Percentiles rank a stretch among this genome's conserved stretches.
Conservation (phyloP, 2,329 filamentous ascomycete species). For the Colletotrichum karsti region DNA sequence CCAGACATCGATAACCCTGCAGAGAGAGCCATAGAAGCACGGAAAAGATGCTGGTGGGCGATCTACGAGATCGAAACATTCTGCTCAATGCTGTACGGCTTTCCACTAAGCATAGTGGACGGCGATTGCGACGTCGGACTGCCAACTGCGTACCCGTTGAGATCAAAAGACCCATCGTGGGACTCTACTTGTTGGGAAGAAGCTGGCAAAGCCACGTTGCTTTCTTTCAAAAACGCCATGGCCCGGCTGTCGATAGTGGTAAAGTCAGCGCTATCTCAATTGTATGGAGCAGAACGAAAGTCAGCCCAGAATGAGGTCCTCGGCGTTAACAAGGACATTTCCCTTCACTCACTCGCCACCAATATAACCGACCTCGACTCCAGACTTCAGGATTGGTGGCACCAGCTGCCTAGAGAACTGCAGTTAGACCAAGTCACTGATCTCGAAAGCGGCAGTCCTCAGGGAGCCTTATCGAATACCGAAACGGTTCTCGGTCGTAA, state of each 20-base stretch:
- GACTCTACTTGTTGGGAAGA: background rate
- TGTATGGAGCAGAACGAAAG: conserved; percentile 24
- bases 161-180: conserved; percentile 31
- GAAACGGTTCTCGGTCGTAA: background rate
- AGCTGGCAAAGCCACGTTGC: conserved; percentile 7
- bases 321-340: too few relatives aligned
- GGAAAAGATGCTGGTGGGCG: conserved; percentile 50
- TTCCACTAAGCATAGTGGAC: conserved; percentile 41
- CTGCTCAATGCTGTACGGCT: conserved; percentile 49
- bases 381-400: background rate
- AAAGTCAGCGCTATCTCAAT: conserved; percentile 5
- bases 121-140: conserved; percentile 40
- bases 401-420: background rate
- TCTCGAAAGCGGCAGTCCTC: too few relatives aligned
- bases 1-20: background rate
- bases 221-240: conserved; percentile 34
- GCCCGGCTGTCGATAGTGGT: background rate
- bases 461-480: background rate
- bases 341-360: conserved; percentile 14
- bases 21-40: conserved; percentile 31
- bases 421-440: background rate
- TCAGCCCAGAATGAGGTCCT: background rate
- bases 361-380: conserved; percentile 18
- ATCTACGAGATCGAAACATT: conserved; percentile 50
- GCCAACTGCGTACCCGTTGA: conserved; percentile 32